These are phyloP conservation scores for Stellera chamaejasme DNA, from an alignment of 345 rosid species.

Conservation along the genomic window DNA sequence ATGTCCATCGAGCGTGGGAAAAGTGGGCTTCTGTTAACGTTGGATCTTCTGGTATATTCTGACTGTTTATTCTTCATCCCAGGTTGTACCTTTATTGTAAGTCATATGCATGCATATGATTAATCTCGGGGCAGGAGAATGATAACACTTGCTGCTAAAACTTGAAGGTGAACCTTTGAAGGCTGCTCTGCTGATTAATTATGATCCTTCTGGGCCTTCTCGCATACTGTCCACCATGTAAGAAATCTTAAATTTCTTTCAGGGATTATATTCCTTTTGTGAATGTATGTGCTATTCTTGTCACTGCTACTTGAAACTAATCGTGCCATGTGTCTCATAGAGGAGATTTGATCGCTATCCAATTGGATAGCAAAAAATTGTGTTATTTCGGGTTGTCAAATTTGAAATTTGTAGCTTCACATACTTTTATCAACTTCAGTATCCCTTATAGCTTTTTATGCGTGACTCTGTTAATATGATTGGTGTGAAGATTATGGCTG, in stretches of 20 bases:
- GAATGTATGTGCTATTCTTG: too few relatives aligned
- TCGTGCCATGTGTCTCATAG: too few relatives aligned
- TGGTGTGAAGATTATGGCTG: too few relatives aligned
- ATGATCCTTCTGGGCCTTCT: constrained; percentile 72
- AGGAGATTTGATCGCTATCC: too few relatives aligned
- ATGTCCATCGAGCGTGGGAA: constrained; percentile 57
- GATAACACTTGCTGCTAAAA: constrained; percentile 4
- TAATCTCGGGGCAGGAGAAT: neutral
- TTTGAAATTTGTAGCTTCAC: too few relatives aligned
- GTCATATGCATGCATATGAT: neutral
- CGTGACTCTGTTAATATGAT: too few relatives aligned
- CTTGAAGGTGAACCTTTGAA: constrained; percentile 55
- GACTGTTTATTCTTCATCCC: neutral
- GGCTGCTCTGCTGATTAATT: constrained; percentile 65
- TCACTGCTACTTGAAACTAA: too few relatives aligned
- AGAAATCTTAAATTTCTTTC: constrained; percentile 3
- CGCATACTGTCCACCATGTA: constrained; percentile 79
- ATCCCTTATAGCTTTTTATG: too few relatives aligned
- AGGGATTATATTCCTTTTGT: too few relatives aligned
- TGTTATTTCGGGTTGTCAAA: too few relatives aligned
- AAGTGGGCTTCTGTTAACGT: constrained; percentile 58
- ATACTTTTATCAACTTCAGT: too few relatives aligned
- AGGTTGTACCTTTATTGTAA: neutral
- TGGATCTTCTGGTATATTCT: constrained; percentile 44
- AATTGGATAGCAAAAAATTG: too few relatives aligned